Base-by-base conservation (phyloP, 2,329 filamentous ascomycete genomes). In the Scedosporium apiospermum region DNA sequence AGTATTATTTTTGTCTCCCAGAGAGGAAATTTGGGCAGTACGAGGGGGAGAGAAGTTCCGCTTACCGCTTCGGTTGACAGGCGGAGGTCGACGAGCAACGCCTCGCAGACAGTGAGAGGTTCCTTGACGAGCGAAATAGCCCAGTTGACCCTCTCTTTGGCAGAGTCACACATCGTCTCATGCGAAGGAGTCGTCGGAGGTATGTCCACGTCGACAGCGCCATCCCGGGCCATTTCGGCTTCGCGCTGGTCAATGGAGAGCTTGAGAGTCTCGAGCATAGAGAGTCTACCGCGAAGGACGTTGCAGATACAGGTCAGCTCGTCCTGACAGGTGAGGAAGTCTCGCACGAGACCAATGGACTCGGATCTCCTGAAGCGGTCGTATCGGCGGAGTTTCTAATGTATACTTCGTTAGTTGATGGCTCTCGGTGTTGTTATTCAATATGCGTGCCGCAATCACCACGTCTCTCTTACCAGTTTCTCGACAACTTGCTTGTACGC, bases 41-140 rank as follows among this genome's bases (percentile, higher is more conserved):
- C 16, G 42, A 18, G 14, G n/a, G 42, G 42, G 16, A 18, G 14
- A 46, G 7, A 46, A 16, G 42, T 46, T 16, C n/a, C 18, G 18
- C 42, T 46, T 46, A 46, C 42, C 1, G 42, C 42, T 46, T 46
- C 42, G 18, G 42, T 46, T 16, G 42, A 46, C 16, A 46, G 14
- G 14, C 42, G 42, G 42, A 79, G 3, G 80, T 80, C 42, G 42
- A 46, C 42, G 14, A 46, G 18, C 14, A 46, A 9, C 18, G 42
- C 42, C 18, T 46, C 42, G 42, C 42, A 46, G 42, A 46, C 42
- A 6, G 14, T 1, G 16, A 46, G 42, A 4, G 14, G 42, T 18
- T 46, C 42, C 42, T 46, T 46, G 42, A 46, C 42, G 42, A 46
- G 42, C 18, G 42, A 18, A n/a, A 46, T 46, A 16, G 42, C 42